phyloP scores from a whole-genome alignment of 2,329 filamentous ascomycete species.

The Sporothrix pseudoabietina region DNA sequence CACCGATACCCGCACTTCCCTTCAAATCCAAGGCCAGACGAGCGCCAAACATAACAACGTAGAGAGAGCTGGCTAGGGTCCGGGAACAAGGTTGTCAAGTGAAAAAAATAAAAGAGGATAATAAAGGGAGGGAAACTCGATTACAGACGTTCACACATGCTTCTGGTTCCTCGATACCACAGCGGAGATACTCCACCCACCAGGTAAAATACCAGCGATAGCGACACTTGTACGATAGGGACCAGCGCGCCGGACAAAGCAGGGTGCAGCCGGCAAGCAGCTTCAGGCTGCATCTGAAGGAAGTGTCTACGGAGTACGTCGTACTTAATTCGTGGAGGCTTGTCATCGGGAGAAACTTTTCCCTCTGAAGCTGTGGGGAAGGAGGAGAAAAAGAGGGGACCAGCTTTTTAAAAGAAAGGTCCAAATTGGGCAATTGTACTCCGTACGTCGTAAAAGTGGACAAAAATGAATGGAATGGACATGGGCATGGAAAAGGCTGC shows the following conservation, averaged over 20 bases:
- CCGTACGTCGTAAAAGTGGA: no score
- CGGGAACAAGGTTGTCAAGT: neutral
- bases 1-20: no score
- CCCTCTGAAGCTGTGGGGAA: conserved; percentile 31
- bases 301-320: neutral
- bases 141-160: no score
- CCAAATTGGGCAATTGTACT: neutral
- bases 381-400: neutral
- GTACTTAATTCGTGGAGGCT: neutral
- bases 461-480: no score
- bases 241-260: neutral
- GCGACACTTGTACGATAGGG: neutral
- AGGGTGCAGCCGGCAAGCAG: neutral
- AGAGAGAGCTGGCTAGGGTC: neutral
- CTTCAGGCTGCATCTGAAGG: neutral
- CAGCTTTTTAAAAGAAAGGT: neutral
- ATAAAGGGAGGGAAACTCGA: no score
- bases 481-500: neutral
- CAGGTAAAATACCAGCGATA: neutral
- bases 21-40: no score
- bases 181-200: neutral
- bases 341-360: conserved; percentile 32
- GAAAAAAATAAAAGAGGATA: no score
- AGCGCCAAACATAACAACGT: no score
- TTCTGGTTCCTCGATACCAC: no score